Evolutionary conservation across 1,284 basidiomycete genomes (phyloP).

Genomic region (Ganoderma sinense): DNA sequence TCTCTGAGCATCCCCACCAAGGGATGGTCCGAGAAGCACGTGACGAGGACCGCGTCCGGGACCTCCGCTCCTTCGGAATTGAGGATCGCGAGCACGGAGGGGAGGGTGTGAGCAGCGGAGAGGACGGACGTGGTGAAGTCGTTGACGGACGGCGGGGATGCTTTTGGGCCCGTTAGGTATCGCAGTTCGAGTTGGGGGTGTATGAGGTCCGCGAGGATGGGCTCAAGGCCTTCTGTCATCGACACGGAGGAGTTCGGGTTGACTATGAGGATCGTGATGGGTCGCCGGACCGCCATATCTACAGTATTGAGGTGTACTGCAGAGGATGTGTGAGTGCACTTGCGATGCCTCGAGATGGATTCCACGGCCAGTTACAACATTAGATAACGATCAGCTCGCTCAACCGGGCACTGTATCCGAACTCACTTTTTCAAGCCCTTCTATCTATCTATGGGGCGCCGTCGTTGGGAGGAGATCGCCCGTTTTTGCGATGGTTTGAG

Average conservation of each 20-base stretch:
- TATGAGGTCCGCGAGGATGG: constrained; percentile 41
- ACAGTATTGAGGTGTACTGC: background rate
- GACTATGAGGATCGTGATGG: constrained; percentile 49
- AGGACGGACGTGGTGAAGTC: constrained; percentile 46
- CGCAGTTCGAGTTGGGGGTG: constrained; percentile 29
- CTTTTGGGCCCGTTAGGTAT: constrained; percentile 47
- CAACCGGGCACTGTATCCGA: too few species aligned
- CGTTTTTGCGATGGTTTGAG: too few species aligned
- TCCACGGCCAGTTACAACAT: background rate
- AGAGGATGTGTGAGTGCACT: background rate
- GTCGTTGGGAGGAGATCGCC: too few species aligned
- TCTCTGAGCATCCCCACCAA: constrained; percentile 50
- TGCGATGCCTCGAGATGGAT: background rate
- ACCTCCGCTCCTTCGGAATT: background rate
- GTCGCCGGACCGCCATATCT: background rate
- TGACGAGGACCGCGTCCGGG: constrained; percentile 49
- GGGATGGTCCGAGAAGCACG: constrained; percentile 60
- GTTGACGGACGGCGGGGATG: constrained; percentile 50
- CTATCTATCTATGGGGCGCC: too few species aligned
- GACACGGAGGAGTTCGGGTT: constrained; percentile 58
- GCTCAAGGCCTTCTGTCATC: constrained; percentile 48
- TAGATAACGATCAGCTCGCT: too few species aligned
- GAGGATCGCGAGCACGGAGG: constrained; percentile 30
- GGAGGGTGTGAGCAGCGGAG: constrained; percentile 47
- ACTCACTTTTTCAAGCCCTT: too few species aligned